Evolutionary conservation across 441 rosid genomes (phyloP).

Genomic region (Melastoma candidum): DNA sequence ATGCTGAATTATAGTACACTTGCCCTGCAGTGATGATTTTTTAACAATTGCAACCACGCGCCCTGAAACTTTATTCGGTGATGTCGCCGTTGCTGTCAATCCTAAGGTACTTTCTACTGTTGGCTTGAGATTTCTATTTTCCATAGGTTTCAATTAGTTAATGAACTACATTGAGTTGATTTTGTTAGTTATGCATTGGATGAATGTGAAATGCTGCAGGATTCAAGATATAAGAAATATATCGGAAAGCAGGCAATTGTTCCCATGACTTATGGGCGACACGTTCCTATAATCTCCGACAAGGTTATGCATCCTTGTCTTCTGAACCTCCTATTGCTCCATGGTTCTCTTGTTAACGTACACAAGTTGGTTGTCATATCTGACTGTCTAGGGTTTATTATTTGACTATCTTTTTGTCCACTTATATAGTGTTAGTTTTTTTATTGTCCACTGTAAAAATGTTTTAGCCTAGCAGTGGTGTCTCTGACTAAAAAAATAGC

Average conservation of each 20-base stretch:
- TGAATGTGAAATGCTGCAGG: constrained; percentile 38
- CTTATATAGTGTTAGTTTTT: background rate
- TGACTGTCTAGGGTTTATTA: no score
- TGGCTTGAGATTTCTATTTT: background rate
- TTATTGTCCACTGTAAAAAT: constrained; percentile 6
- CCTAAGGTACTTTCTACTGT: constrained; percentile 40
- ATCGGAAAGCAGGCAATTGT: constrained; percentile 88
- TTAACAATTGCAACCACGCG: constrained; percentile 93
- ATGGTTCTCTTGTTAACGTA: background rate
- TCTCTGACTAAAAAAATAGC: constrained; percentile 9
- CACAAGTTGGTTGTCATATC: background rate
- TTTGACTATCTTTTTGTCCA: no score
- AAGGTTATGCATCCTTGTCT: constrained; percentile 38
- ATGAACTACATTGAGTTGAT: no score
- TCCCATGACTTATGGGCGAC: constrained; percentile 98
- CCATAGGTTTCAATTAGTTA: no score
- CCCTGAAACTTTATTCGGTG: constrained; percentile 97
- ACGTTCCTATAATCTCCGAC: constrained; percentile 83
- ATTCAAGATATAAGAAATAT: constrained; percentile 77
- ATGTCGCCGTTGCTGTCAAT: constrained; percentile 91
- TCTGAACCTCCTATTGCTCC: background rate
- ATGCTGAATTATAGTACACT: constrained; percentile 17
- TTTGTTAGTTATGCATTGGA: background rate
- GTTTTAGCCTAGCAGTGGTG: constrained; percentile 4
- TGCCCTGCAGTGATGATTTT: constrained; percentile 55